Percentiles rank a stretch among this genome's conserved stretches.
Conservation (phyloP, 2,329 filamentous ascomycete genomes). For the Simplicillium sp. region DNA sequence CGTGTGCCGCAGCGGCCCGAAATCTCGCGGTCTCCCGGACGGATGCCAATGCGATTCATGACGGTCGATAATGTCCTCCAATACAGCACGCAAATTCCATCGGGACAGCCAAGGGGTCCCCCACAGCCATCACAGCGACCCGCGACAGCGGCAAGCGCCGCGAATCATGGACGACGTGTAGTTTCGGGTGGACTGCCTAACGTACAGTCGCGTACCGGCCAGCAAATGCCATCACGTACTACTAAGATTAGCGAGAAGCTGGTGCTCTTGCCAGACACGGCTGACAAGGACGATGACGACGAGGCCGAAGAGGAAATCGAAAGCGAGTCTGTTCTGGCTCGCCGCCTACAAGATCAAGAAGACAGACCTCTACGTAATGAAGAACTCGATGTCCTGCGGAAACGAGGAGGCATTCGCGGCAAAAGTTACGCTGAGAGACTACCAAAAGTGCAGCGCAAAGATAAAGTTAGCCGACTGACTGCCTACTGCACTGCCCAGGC, state of each 20-base stretch:
- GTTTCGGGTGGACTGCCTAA: slow-evolving; percentile 29
- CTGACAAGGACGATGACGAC: slow-evolving; percentile 42
- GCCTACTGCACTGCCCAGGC: slow-evolving; percentile 94
- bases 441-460: slow-evolving; percentile 76
- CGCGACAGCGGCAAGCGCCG: slow-evolving; percentile 9
- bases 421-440: slow-evolving; percentile 93
- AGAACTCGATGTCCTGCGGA: slow-evolving; percentile 54
- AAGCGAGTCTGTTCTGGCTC: slow-evolving; percentile 27
- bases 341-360: slow-evolving; percentile 44
- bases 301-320: slow-evolving; percentile 51
- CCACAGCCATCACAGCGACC: slow-evolving; percentile 36
- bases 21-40: slow-evolving; percentile 17
- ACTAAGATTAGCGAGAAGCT: slow-evolving; percentile 95
- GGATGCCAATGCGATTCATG: slow-evolving; percentile 61
- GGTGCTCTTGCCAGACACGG: slow-evolving; percentile 83
- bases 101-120: slow-evolving; percentile 75
- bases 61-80: slow-evolving; percentile 92
- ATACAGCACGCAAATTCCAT: slow-evolving; percentile 89
- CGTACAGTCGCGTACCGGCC: slow-evolving; percentile 34
- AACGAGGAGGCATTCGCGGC: slow-evolving; percentile 51
- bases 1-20: slow-evolving; percentile 22
- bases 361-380: slow-evolving; percentile 57
- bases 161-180: slow-evolving; percentile 14
- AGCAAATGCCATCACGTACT: slow-evolving; percentile 69
- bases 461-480: slow-evolving; percentile 82